Conservation (phyloP, 2,329 filamentous ascomycete species). For the Xylariaceae sp. region DNA sequence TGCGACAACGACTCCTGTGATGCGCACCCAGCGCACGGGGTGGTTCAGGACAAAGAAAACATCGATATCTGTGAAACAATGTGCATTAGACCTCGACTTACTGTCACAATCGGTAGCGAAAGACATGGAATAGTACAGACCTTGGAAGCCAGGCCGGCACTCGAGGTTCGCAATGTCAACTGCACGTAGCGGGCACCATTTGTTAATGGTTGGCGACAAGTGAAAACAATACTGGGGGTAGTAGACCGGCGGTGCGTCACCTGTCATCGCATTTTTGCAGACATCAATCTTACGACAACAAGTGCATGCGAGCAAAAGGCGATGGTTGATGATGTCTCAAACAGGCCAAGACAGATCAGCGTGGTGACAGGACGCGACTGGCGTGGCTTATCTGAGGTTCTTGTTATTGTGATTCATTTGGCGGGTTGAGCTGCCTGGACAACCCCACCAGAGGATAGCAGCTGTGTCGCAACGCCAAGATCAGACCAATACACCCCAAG, state of each 20-base stretch:
- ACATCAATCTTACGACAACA: constrained; percentile 13
- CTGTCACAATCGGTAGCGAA: background rate
- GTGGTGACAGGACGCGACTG: constrained; percentile 6
- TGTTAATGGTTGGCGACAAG: constrained; percentile 58
- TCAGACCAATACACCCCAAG: too few relatives aligned
- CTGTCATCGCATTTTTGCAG: constrained; percentile 45
- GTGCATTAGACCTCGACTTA: background rate
- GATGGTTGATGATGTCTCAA: constrained; percentile 7
- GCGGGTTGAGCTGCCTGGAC: too few relatives aligned
- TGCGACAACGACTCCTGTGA: constrained; percentile 68
- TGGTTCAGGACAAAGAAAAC: constrained; percentile 70
- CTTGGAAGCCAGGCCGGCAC: constrained; percentile 50
- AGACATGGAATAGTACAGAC: constrained; percentile 34
- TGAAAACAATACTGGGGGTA: constrained; percentile 65
- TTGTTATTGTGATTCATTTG: too few relatives aligned
- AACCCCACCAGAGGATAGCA: too few relatives aligned
- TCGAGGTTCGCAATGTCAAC: constrained; percentile 49
- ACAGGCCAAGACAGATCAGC: constrained; percentile 14
- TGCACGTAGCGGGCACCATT: constrained; percentile 56
- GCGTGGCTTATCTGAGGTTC: too few relatives aligned
- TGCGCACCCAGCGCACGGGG: constrained; percentile 71
- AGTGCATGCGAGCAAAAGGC: constrained; percentile 3
- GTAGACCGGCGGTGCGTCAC: constrained; percentile 27
- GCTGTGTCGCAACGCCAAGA: too few relatives aligned
- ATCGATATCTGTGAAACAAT: constrained; percentile 43